phyloP scores from a whole-genome alignment of 2,329 filamentous ascomycete genomes.

The Aspergillus persii region DNA sequence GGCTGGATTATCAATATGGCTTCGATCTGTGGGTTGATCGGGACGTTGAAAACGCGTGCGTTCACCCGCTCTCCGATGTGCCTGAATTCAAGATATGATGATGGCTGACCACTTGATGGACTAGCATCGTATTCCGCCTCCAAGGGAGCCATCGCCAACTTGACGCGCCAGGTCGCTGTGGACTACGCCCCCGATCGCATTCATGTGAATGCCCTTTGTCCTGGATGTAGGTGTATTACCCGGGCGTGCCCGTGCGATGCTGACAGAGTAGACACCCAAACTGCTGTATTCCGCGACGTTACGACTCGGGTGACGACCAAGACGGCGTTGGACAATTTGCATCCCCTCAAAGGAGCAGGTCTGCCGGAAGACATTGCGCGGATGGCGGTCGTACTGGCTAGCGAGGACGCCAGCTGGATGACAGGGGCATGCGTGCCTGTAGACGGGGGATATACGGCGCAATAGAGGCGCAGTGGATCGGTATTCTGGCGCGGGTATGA shows the following conservation, averaged over 20 bases:
- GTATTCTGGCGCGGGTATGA: too few relatives aligned
- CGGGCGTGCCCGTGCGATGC: background rate
- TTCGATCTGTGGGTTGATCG: slow-evolving; percentile 30
- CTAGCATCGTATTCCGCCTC: slow-evolving; percentile 46
- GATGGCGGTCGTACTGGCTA: slow-evolving; percentile 47
- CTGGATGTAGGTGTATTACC: slow-evolving; percentile 40
- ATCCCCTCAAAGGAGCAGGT: slow-evolving; percentile 30
- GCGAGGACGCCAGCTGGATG: slow-evolving; percentile 48
- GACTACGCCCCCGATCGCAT: slow-evolving; percentile 51
- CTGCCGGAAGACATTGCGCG: slow-evolving; percentile 36
- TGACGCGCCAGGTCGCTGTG: slow-evolving; percentile 50
- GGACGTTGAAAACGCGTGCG: slow-evolving; percentile 20
- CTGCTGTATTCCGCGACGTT: slow-evolving; percentile 19
- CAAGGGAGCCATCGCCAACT: slow-evolving; percentile 51
- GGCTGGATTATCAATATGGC: slow-evolving; percentile 34
- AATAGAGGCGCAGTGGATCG: background rate
- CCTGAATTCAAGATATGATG: background rate
- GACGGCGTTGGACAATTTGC: slow-evolving; percentile 12
- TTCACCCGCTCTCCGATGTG: background rate
- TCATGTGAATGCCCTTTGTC: slow-evolving; percentile 55
- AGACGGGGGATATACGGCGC: slow-evolving; percentile 46
- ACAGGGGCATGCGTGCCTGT: slow-evolving; percentile 47
- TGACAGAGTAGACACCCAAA: slow-evolving; percentile 23
- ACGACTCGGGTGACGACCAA: background rate
- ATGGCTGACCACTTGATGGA: slow-evolving; percentile 5